Percentiles rank a stretch among this genome's conserved stretches.
Conservation (phyloP, 305 asterid genomes). For the Solanum aculeatissimum region DNA sequence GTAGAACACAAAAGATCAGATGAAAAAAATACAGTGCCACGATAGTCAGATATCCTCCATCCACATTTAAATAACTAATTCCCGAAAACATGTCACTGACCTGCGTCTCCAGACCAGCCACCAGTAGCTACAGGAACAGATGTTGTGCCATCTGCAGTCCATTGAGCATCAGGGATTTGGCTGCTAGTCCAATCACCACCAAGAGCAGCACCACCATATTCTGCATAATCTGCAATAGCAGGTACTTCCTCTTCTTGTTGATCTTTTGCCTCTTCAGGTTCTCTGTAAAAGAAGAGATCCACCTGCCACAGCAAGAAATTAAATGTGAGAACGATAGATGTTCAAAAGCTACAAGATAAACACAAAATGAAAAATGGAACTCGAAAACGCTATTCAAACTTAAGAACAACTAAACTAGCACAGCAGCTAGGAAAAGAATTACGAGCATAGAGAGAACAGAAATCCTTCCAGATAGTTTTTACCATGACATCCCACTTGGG, state of each 20-base stretch:
- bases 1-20: not conserved
- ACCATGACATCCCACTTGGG: slow-evolving; percentile 53
- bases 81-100: slow-evolving; percentile 4
- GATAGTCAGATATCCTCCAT: not conserved
- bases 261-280: slow-evolving; percentile 47
- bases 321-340: not conserved
- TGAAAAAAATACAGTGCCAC: not conserved
- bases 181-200: slow-evolving; percentile 35
- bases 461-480: not conserved
- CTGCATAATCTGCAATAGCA: slow-evolving; percentile 31
- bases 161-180: slow-evolving; percentile 35
- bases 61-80: not conserved
- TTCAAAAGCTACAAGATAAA: not conserved
- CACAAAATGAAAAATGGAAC: not conserved
- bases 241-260: slow-evolving; percentile 36
- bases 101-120: slow-evolving; percentile 33
- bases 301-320: slow-evolving; percentile 20
- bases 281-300: slow-evolving; percentile 52
- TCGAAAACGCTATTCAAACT: not conserved
- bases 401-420: not conserved
- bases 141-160: slow-evolving; percentile 21
- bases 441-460: not conserved
- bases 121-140: slow-evolving; percentile 8
- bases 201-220: slow-evolving; percentile 16
- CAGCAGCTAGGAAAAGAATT: not conserved